Evolutionary conservation across 2,329 filamentous ascomycete species (phyloP).

Genomic region (Aspergillus hiratsukae): DNA sequence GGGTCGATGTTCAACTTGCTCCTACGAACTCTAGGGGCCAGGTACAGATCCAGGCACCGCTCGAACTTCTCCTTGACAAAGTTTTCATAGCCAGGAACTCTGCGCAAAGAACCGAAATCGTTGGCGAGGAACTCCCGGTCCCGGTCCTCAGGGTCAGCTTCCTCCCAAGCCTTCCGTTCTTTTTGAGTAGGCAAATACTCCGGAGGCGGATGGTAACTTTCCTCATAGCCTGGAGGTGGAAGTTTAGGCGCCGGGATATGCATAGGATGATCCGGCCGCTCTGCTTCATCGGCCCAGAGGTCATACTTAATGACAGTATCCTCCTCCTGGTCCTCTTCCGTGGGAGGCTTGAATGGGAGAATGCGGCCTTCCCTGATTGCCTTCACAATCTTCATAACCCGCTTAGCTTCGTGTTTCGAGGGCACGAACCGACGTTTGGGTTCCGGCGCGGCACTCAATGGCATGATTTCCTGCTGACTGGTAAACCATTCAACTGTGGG

Average conservation of each 20-base stretch:
- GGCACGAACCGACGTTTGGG: slow-evolving; percentile 94
- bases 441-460: slow-evolving; percentile 87
- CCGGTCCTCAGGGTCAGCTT: slow-evolving; percentile 81
- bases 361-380: slow-evolving; percentile 94
- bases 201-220: slow-evolving; percentile 92
- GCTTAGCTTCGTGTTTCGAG: slow-evolving; percentile 94
- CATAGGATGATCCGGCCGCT: slow-evolving; percentile 81
- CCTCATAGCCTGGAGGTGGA: slow-evolving; percentile 86
- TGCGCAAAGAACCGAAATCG: slow-evolving; percentile 76
- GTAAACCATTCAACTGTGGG: slow-evolving; percentile 94
- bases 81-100: slow-evolving; percentile 83
- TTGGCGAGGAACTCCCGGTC: slow-evolving; percentile 84
- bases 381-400: slow-evolving; percentile 94
- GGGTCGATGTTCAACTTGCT: slow-evolving; percentile 97
- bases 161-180: slow-evolving; percentile 81
- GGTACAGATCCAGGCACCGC: slow-evolving; percentile 88
- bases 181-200: slow-evolving; percentile 87
- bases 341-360: slow-evolving; percentile 76
- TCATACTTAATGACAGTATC: slow-evolving; percentile 73
- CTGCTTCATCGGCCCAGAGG: slow-evolving; percentile 89
- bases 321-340: slow-evolving; percentile 69
- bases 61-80: slow-evolving; percentile 97
- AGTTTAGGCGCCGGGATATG: slow-evolving; percentile 92
- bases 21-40: slow-evolving; percentile 85
- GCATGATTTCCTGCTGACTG: slow-evolving; percentile 86